Evolutionary conservation across 768 basidiomycete species (phyloP).

Genomic region (Russula ochroleuca): DNA sequence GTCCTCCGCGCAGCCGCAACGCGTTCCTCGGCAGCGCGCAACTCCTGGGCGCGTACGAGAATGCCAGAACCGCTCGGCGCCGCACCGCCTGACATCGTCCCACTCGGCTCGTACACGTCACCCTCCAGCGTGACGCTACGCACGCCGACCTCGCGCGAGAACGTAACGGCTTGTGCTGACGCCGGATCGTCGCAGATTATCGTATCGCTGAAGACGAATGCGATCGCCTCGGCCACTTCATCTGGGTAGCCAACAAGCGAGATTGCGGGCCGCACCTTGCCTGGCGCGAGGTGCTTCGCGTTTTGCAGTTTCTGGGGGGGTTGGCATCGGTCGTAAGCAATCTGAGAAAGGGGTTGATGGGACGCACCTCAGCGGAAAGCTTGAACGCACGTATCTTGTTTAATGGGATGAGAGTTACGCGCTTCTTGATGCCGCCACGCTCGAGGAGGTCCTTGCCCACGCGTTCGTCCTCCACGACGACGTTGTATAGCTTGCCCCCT

Average conservation of each 20-base stretch:
- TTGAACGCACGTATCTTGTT: slow-evolving; percentile 78
- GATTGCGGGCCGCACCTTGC: slow-evolving; percentile 82
- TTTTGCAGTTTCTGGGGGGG: slow-evolving; percentile 64
- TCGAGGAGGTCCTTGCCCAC: slow-evolving; percentile 82
- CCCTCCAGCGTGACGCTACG: slow-evolving; percentile 91
- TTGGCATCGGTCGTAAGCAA: background rate
- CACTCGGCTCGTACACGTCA: slow-evolving; percentile 94
- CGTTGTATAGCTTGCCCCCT: slow-evolving; percentile 85
- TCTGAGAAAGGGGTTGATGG: background rate
- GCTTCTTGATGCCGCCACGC: slow-evolving; percentile 72
- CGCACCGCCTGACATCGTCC: slow-evolving; percentile 88
- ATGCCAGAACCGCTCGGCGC: slow-evolving; percentile 71
- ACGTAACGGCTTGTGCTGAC: slow-evolving; percentile 84
- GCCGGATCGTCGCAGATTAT: slow-evolving; percentile 87
- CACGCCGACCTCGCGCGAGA: slow-evolving; percentile 60
- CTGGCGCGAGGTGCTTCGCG: slow-evolving; percentile 66
- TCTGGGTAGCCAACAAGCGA: slow-evolving; percentile 78
- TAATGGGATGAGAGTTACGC: slow-evolving; percentile 90
- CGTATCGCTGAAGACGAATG: slow-evolving; percentile 90
- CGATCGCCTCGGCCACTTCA: slow-evolving; percentile 84
- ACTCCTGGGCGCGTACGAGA: slow-evolving; percentile 78
- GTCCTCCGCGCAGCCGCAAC: slow-evolving; percentile 47
- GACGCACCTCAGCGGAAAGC: slow-evolving; percentile 46
- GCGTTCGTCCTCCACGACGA: slow-evolving; percentile 87
- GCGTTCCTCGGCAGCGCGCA: slow-evolving; percentile 61